Base-by-base conservation (phyloP, 2,329 filamentous ascomycete species). In the Malbranchea cinnamomea region DNA sequence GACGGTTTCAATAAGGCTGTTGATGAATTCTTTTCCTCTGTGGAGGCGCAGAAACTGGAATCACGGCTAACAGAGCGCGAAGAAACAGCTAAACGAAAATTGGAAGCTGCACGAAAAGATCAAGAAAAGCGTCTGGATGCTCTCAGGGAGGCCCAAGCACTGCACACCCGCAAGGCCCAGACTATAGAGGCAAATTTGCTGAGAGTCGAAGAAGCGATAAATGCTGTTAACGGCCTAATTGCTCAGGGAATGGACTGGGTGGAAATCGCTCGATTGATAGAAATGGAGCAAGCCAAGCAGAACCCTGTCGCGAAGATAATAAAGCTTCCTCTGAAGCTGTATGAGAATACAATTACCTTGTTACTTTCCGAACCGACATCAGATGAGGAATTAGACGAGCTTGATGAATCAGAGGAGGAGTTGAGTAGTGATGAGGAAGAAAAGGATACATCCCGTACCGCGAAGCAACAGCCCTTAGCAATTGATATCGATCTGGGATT, bases 161-260 rank as follows among this genome's bases (percentile, higher is more conserved):
- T 91, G 24, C 92, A 95, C 44, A 67, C 83, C 17, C 75, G 80
- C 32, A 95, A 93, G 52, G 89, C 87, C 2, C 77, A 77, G 32
- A 83, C 85, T 0, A 89, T 98, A 23, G 74, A 93, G 50, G 81
- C 83, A 13, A 95, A 98, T 45, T 65, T 83, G 2, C 82, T 92
- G 47, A 71, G 84, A 29, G 85, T 95, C 0, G 80, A 93, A 49
- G 89, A 95, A 56, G 84, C 83, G 4, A 84, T 84, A 51, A 81
- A 84, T 49, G 84, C 89, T 3, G 77, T 98, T 31, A 95, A 92
- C 50, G 81, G 82, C 1, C 61, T 95, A n/a, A 72, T 98, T 36
- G 72, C 72, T 4, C 83, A 93, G 47, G 87, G 87, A 7, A 95
- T 95, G 84, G 89, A 98, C 45, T 98, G 89, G 89, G 74, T 83